These are phyloP conservation scores for Yamadazyma buinensis DNA, from an alignment of 1,139 yeast genomes.

Conservation along the genomic window DNA sequence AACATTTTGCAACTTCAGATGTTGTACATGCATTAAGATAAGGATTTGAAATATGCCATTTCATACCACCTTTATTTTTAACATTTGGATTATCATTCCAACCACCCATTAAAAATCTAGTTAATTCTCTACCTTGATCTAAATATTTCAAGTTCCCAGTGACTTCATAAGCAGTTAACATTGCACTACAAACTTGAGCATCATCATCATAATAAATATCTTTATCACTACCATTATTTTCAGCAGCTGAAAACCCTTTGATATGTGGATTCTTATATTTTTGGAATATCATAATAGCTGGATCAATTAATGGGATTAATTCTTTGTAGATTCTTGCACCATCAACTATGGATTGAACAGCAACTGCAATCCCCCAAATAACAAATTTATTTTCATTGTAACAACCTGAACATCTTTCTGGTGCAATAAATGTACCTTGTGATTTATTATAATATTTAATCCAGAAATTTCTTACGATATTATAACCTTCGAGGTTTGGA, in stretches of 20 bases:
- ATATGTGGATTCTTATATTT: slow-evolving; percentile 49
- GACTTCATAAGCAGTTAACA: slow-evolving; percentile 66
- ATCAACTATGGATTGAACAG: slow-evolving; percentile 58
- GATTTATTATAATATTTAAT: slow-evolving; percentile 41
- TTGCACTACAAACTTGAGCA: slow-evolving; percentile 69
- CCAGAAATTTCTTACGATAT: slow-evolving; percentile 45
- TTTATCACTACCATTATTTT: slow-evolving; percentile 50
- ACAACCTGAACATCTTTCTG: slow-evolving; percentile 43
- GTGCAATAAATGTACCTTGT: slow-evolving; percentile 42
- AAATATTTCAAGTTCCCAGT: slow-evolving; percentile 53
- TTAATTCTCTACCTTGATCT: slow-evolving; percentile 57
- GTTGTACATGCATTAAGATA: slow-evolving; percentile 68
- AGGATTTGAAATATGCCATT: slow-evolving; percentile 62
- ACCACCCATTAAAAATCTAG: slow-evolving; percentile 64
- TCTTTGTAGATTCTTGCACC: slow-evolving; percentile 60
- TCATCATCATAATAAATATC: slow-evolving; percentile 76
- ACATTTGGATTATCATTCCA: slow-evolving; percentile 47
- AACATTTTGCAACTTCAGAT: slow-evolving; percentile 67
- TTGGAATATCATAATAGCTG: slow-evolving; percentile 49
- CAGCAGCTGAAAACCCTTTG: slow-evolving; percentile 59
- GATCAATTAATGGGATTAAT: slow-evolving; percentile 53
- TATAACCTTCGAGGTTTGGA: slow-evolving; percentile 52
- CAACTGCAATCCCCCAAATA: slow-evolving; percentile 68
- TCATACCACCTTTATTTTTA: slow-evolving; percentile 53
- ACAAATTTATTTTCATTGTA: slow-evolving; percentile 55